These are phyloP conservation scores for Trichoderma guizhouense DNA, from an alignment of 2,329 filamentous ascomycete species.

Conservation along the genomic window DNA sequence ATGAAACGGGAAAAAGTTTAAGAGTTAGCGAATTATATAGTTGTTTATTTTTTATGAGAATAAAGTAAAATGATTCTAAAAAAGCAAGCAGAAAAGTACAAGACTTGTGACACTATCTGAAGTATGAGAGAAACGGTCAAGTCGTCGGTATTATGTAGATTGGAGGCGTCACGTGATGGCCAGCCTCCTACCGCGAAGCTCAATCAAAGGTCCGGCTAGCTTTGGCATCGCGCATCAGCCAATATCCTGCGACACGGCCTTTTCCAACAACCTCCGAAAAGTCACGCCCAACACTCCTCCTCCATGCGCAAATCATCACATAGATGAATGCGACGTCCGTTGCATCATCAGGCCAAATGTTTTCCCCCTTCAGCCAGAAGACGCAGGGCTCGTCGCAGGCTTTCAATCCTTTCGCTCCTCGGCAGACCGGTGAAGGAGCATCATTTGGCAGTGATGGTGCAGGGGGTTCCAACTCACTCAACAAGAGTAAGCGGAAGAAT, in stretches of 20 bases:
- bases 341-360: slow-evolving; percentile 42
- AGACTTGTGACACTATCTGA: neutral
- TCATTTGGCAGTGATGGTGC: slow-evolving; percentile 34
- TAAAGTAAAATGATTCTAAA: neutral
- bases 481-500: slow-evolving; percentile 27
- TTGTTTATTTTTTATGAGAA: neutral
- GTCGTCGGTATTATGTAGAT: neutral
- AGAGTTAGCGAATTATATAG: slow-evolving; percentile 4
- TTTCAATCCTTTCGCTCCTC: slow-evolving; percentile 36
- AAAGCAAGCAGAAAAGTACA: neutral
- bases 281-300: slow-evolving; percentile 20
- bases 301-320: slow-evolving; percentile 33
- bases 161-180: slow-evolving; percentile 14
- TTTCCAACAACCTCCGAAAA: neutral
- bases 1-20: neutral
- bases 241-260: slow-evolving; percentile 6
- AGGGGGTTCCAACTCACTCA: slow-evolving; percentile 27
- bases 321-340: slow-evolving; percentile 40
- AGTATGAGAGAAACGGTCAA: neutral
- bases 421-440: slow-evolving; percentile 25
- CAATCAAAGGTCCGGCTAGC: slow-evolving; percentile 10
- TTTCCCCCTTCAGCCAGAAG: slow-evolving; percentile 36
- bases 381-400: slow-evolving; percentile 35
- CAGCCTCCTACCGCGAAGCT: slow-evolving; percentile 17
- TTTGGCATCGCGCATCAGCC: slow-evolving; percentile 11